A percentile compares a stretch with the other conserved stretches of the same genome.
These are phyloP conservation scores for Candida germanica DNA, from an alignment of 805 yeast species.

Conservation along the genomic window DNA sequence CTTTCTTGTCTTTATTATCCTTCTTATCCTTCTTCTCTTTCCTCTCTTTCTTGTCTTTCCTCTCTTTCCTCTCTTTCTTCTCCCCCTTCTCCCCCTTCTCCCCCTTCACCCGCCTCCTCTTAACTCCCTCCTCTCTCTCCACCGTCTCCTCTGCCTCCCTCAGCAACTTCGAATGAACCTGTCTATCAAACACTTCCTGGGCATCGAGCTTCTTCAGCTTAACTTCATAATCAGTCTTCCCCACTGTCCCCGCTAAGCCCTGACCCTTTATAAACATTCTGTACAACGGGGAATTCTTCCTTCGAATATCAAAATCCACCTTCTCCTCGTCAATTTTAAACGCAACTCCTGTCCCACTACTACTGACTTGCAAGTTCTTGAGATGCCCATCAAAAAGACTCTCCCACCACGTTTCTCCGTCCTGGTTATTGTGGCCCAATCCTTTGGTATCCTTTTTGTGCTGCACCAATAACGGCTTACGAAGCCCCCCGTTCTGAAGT, in stretches of 20 bases:
- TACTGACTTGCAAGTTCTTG: constrained; percentile 63
- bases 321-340: constrained; percentile 53
- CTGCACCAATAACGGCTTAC: constrained; percentile 81
- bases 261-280: constrained; percentile 86
- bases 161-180: constrained; percentile 16
- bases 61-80: constrained; percentile 6
- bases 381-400: constrained; percentile 90
- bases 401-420: constrained; percentile 96
- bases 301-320: constrained; percentile 45
- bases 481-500: constrained; percentile 71
- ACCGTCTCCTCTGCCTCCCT: constrained; percentile 22
- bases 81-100: constrained; percentile 10
- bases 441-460: constrained; percentile 92
- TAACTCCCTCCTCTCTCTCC: constrained; percentile 20
- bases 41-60: constrained; percentile 21
- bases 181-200: constrained; percentile 14
- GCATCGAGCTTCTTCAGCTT: constrained; percentile 11
- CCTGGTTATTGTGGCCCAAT: constrained; percentile 70
- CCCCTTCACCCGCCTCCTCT: constrained; percentile 21
- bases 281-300: constrained; percentile 69
- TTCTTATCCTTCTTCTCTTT: constrained; percentile 19
- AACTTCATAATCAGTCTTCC: constrained; percentile 19
- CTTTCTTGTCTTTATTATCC: not conserved
- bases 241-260: constrained; percentile 75
- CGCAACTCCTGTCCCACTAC: constrained; percentile 33